phyloP scores from a whole-genome alignment of 345 rosid genomes.

The Brassica nigra region DNA sequence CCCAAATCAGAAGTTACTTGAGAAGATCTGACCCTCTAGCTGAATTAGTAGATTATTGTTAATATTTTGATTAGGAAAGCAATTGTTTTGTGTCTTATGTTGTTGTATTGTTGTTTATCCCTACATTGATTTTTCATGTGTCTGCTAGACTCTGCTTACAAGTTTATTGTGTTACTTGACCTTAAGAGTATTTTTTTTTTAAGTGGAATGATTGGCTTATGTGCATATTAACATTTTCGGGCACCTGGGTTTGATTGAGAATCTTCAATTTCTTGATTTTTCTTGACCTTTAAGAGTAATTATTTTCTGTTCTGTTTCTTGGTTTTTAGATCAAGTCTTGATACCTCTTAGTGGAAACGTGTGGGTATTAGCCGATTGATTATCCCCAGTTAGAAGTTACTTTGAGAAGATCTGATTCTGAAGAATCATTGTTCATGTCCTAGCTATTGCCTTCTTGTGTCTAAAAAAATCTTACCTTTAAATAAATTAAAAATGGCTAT shows the following conservation, averaged over 20 bases:
- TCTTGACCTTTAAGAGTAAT: not conserved
- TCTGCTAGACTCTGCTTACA: conserved; percentile 34
- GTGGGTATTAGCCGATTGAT: conserved; percentile 26
- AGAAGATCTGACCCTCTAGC: conserved; percentile 10
- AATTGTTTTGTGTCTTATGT: not conserved
- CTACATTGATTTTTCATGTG: conserved; percentile 13
- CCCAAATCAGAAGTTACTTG: not conserved
- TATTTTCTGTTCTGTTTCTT: conserved; percentile 13
- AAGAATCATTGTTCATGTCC: conserved; percentile 7
- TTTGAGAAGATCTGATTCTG: not conserved
- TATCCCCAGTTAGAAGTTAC: not conserved
- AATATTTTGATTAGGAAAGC: not conserved
- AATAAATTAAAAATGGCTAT: conserved; percentile 3
- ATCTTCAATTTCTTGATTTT: conserved; percentile 24
- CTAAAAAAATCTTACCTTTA: conserved; percentile 12
- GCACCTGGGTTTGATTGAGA: conserved; percentile 39
- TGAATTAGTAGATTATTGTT: conserved; percentile 4
- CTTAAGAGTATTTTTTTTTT: conserved; percentile 26
- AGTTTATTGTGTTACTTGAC: conserved; percentile 44
- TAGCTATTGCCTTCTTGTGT: not conserved
- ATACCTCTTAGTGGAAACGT: not conserved
- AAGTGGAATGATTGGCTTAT: not conserved
- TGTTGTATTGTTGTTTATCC: not conserved
- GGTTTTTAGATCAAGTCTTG: conserved; percentile 33
- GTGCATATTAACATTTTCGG: conserved; percentile 30